Evolutionary conservation across 2,329 filamentous ascomycete genomes (phyloP).

Genomic region (Paracorniculantispora psalliotae): DNA sequence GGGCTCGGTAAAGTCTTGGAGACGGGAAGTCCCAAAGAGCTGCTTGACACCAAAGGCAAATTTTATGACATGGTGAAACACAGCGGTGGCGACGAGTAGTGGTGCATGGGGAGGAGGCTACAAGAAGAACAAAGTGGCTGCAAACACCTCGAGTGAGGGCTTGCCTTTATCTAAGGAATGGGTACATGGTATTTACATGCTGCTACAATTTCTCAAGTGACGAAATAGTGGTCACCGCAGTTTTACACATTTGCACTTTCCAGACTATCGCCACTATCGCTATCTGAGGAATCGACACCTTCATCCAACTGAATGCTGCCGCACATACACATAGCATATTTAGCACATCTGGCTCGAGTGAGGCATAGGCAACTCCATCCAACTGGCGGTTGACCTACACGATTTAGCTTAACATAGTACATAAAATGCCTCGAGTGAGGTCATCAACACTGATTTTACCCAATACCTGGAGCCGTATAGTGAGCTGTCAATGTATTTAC

Average conservation of each 20-base stretch:
- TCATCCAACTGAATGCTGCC: not conserved
- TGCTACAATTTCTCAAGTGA: not conserved
- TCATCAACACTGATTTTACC: too few species aligned
- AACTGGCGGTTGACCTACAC: not conserved
- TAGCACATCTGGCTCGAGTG: not conserved
- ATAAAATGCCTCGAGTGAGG: too few species aligned
- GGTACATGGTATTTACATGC: not conserved
- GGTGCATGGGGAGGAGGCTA: too few species aligned
- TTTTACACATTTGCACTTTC: too few species aligned
- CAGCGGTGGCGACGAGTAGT: not conserved
- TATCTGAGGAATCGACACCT: not conserved
- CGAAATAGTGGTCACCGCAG: too few species aligned
- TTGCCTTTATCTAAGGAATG: not conserved
- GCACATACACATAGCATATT: not conserved
- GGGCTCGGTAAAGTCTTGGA: constrained; percentile 38
- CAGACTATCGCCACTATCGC: not conserved
- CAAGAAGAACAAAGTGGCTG: not conserved
- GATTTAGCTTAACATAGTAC: too few species aligned
- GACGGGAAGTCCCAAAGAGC: not conserved
- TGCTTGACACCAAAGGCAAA: not conserved
- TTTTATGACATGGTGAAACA: not conserved
- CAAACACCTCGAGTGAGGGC: not conserved
- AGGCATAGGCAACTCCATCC: not conserved
- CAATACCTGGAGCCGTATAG: too few species aligned
- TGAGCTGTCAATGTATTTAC: too few species aligned